Evolutionary conservation across 345 rosid species (phyloP).

Genomic region (Hibiscus tridactylites): DNA sequence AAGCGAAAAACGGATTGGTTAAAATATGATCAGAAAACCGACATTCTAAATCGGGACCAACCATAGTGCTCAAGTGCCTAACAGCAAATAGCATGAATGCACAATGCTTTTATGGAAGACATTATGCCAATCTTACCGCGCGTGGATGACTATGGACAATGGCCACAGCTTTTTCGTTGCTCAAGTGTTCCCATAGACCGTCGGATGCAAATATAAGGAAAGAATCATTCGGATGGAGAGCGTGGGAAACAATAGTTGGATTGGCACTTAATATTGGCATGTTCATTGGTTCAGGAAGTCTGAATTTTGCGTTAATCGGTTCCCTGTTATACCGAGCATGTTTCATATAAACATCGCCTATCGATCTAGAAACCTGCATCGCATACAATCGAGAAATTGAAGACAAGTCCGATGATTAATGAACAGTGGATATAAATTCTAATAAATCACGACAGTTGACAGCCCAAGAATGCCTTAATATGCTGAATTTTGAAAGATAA

Average conservation of each 20-base stretch:
- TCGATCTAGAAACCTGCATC: conserved; percentile 76
- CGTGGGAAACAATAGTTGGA: conserved; percentile 57
- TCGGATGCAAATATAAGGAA: conserved; percentile 92
- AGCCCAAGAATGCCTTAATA: no score
- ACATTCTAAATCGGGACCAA: not conserved
- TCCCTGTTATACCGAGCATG: conserved; percentile 51
- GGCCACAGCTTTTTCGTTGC: conserved; percentile 77
- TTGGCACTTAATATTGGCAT: conserved; percentile 68
- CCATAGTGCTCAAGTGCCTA: not conserved
- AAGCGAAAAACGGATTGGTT: not conserved
- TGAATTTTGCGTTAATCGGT: conserved; percentile 57
- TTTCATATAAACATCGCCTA: conserved; percentile 85
- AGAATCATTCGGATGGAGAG: conserved; percentile 69
- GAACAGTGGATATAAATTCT: not conserved
- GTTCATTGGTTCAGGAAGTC: conserved; percentile 66
- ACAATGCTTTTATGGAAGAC: not conserved
- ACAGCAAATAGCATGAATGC: not conserved
- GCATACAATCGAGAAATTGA: conserved; percentile 10
- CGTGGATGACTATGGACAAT: conserved; percentile 71
- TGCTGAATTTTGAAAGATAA: no score
- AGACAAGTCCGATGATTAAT: not conserved
- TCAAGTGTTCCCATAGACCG: conserved; percentile 95
- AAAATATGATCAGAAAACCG: not conserved
- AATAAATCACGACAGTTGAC: not conserved
- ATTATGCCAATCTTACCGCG: conserved; percentile 40